Percentiles rank a stretch among this genome's conserved stretches.
Conservation (phyloP, 2,329 filamentous ascomycete species). For the Nemania diffusa region DNA sequence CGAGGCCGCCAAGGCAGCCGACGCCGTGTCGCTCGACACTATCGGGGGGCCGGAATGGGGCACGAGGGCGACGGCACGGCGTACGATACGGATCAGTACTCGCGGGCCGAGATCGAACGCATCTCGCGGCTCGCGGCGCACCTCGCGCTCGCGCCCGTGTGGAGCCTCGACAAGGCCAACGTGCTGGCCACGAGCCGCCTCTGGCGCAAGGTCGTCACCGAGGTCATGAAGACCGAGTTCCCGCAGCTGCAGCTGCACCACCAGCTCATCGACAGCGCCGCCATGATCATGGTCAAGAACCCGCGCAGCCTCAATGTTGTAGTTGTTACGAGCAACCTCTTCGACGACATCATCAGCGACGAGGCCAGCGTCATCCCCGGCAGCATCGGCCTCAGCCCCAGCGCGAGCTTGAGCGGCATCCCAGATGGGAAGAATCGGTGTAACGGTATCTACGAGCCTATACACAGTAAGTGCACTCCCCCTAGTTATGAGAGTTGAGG, state of each 20-base stretch:
- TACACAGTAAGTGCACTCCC: slow-evolving; percentile 75
- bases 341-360: slow-evolving; percentile 95
- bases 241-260: slow-evolving; percentile 85
- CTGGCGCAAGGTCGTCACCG: slow-evolving; percentile 87
- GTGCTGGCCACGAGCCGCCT: slow-evolving; percentile 89
- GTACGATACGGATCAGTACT: slow-evolving; percentile 88
- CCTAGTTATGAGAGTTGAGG: too few species aligned
- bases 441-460: slow-evolving; percentile 97
- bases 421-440: slow-evolving; percentile 86
- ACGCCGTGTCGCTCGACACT: slow-evolving; percentile 91
- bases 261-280: slow-evolving; percentile 95
- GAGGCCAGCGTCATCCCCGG: slow-evolving; percentile 96
- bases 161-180: slow-evolving; percentile 95
- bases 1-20: slow-evolving; percentile 81
- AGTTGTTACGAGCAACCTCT: slow-evolving; percentile 91
- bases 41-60: slow-evolving; percentile 99
- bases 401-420: slow-evolving; percentile 85
- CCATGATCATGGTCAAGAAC: slow-evolving; percentile 98
- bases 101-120: slow-evolving; percentile 84
- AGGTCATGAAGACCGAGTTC: slow-evolving; percentile 89
- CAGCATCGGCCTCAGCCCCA: slow-evolving; percentile 86
- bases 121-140: slow-evolving; percentile 84
- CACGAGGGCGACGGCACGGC: slow-evolving; percentile 77
- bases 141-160: slow-evolving; percentile 83
- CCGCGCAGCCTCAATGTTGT: slow-evolving; percentile 88